Base-by-base conservation (phyloP, 164 flowering plant species). In the Chloranthus sessilifolius region DNA sequence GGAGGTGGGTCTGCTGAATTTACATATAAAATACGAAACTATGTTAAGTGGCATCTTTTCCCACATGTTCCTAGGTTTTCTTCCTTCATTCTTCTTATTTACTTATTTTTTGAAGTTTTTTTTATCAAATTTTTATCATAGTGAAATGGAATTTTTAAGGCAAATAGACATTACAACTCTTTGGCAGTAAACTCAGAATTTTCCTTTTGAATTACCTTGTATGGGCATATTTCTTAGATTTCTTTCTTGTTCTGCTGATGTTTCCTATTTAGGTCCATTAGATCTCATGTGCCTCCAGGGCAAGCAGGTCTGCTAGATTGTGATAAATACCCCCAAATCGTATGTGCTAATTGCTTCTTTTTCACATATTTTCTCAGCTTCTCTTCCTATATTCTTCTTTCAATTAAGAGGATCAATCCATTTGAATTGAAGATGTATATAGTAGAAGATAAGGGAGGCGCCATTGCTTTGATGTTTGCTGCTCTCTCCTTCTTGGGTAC, bases 391-490 rank as follows among this genome's bases (percentile, higher is more conserved):
- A 17, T n/a, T 56, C 20, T 31, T 9, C 27, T 26, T 29, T 28
- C 52, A 36, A 20, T 37, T n/a, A 20, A 28, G 29, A 4, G 35
- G 9, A 37, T 19, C 41, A 5, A 5, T 7, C 14, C 29, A 2
- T 14, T 29, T 14, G 59, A 61, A 21, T 48, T 70, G 64, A 80
- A 72, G 52, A 79, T 85, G 91, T 85, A 70, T 70, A 20, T 77
- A 59, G 83, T 88, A 61, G 95, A 79, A 75, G 81, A 85, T 57
- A 83, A 79, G 55, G 83, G 70, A 35, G 95, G 87, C 1, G 96
- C 96, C 17, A 85, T 88, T 53, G 81, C 50, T 1, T 78, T 94
- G 40, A 85, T 88, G 96, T 47, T 88, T 31, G 66, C 81, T 8
- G 56, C 95, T 30, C 67, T 88, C 24, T 47, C 76, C 23, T 83